Conservation (phyloP, 83 land plant genomes). For the Diphasiastrum complanatum region DNA sequence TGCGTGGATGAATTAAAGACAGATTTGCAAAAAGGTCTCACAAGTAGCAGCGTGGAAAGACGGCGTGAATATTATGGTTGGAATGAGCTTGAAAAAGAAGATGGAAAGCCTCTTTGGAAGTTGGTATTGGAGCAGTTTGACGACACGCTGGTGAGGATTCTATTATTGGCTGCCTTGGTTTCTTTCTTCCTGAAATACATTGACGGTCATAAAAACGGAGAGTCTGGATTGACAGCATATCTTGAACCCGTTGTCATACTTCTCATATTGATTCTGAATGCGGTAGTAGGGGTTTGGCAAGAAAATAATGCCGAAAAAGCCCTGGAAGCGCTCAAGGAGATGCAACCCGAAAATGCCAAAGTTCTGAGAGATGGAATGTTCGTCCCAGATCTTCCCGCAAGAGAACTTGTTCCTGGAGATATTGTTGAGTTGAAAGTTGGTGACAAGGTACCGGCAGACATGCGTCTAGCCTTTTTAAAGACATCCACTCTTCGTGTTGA, state of each 20-base stretch:
- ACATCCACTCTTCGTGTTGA: conserved; percentile 2
- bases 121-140: conserved; percentile 15
- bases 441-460: conserved; percentile 12
- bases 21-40: too few relatives aligned
- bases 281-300: conserved; percentile 12
- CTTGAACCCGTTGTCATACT: conserved; percentile 8
- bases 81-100: too few relatives aligned
- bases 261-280: conserved; percentile 3
- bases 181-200: conserved; percentile 6
- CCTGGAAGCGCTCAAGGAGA: conserved; percentile 12
- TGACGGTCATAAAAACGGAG: conserved; percentile 1
- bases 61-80: too few relatives aligned
- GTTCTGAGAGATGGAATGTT: conserved; percentile 1
- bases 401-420: conserved; percentile 15
- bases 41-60: too few relatives aligned
- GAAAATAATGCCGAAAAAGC: conserved; percentile 12
- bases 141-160: conserved; percentile 13
- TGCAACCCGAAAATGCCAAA: conserved; percentile 13
- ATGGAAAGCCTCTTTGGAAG: conserved; percentile 12
- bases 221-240: conserved; percentile 1
- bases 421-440: conserved; percentile 6
- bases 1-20: too few relatives aligned
- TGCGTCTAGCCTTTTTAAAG: conserved; percentile 4
- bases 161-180: conserved; percentile 1
- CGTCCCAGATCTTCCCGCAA: conserved; percentile 4